Evolutionary conservation across 345 rosid species (phyloP).

Genomic region (Mangifera indica): DNA sequence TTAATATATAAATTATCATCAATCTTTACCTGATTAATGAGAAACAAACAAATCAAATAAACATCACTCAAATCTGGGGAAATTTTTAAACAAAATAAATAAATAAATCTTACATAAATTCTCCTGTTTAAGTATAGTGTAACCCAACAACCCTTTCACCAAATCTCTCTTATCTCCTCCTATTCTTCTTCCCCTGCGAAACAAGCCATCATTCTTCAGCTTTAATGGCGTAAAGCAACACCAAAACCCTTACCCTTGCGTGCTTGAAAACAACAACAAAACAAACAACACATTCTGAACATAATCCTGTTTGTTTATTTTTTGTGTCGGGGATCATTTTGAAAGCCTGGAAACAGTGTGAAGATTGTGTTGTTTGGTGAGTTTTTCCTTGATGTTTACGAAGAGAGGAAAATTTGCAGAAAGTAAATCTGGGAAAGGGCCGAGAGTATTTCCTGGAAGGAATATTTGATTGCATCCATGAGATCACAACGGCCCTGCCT

Average conservation of each 20-base stretch:
- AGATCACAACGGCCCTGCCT: constrained; percentile 76
- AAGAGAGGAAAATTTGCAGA: constrained; percentile 16
- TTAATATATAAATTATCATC: too few relatives aligned
- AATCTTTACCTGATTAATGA: too few relatives aligned
- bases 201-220: not conserved
- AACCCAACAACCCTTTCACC: constrained; percentile 42
- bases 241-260: constrained; percentile 36
- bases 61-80: not conserved
- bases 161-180: not conserved
- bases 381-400: constrained; percentile 9
- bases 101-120: not conserved
- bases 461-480: constrained; percentile 89
- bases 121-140: constrained; percentile 20
- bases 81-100: too few relatives aligned
- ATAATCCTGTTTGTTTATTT: not conserved
- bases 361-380: not conserved
- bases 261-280: constrained; percentile 26
- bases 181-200: not conserved
- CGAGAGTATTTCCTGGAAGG: constrained; percentile 77
- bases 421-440: constrained; percentile 94
- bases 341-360: not conserved
- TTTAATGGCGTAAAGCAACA: constrained; percentile 51
- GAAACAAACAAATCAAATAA: not conserved
- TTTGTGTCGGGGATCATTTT: not conserved
- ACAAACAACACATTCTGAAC: not conserved